Base-by-base conservation (phyloP, 345 rosid species). In the Euphorbia pulcherrima region DNA sequence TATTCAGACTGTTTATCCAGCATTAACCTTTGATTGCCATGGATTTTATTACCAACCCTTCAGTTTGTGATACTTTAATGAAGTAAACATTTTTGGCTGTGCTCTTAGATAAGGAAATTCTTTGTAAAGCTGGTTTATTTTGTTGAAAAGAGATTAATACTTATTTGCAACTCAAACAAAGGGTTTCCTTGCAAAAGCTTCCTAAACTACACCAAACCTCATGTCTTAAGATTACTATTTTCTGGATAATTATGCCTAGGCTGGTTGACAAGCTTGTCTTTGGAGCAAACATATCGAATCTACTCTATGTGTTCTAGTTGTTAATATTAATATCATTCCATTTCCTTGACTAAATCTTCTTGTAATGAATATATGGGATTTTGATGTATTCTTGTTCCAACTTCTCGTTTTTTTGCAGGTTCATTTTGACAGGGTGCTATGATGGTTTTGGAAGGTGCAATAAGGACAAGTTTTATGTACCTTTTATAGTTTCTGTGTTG, bases 401-500 rank as follows among this genome's bases (percentile, higher is more conserved):
- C 67, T 84, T 67, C 52, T 71, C 35, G 59, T 61, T 62, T 74
- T 60, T 44, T 85, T 70, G 83, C 91, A 91, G 99, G 82, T 89
- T 93, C 75, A 79, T 93, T 74, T 76, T 94, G 83, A 84, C 95
- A 0, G 97, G 99, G 47, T 87, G 91, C 82, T 92, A 87, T 72
- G 98, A 90, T 79, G 79, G 88, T 62, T 75, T 86, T 70, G 94
- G 92, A 74, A 86, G 96, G 98, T 89, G 71, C 75, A 37, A 50
- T 50, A 55, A 41, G 44, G 9, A 7, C 1, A 30, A 1, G 20
- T 12, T 74, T 35, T 56, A n/a, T 69, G 52, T 60, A 33, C 54
- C 30, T 4, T 37, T 8, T 21, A 0, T 57, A 8, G 4, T 37
- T 6, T 35, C 0, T 51, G 26, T 8, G 0, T 62, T 44, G 18